Evolutionary conservation across 805 yeast species (phyloP).

Genomic region (Yamadazyma scolyti): DNA sequence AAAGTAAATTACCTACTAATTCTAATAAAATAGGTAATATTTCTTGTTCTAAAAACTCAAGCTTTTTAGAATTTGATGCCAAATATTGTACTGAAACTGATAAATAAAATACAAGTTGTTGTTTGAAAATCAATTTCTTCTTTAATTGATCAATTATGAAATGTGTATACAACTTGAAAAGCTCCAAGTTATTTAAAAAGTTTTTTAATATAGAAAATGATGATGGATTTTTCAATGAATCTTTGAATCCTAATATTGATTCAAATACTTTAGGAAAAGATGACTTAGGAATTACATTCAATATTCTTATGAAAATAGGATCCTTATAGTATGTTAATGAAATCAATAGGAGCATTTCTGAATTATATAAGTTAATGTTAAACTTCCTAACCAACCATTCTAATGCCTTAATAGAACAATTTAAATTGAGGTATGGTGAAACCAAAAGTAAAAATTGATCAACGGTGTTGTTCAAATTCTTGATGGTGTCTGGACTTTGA

Average conservation of each 20-base stretch:
- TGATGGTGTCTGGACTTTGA: conserved; percentile 72
- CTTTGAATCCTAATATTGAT: conserved; percentile 68
- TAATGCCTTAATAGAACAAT: conserved; percentile 74
- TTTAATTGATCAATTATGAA: conserved; percentile 48
- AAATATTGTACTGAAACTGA: conserved; percentile 66
- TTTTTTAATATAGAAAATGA: conserved; percentile 66
- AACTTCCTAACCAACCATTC: conserved; percentile 96
- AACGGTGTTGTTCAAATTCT: conserved; percentile 70
- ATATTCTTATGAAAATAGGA: conserved; percentile 69
- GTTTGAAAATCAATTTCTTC: conserved; percentile 57
- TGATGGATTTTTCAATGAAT: conserved; percentile 61
- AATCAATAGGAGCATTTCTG: conserved; percentile 68
- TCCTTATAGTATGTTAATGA: conserved; percentile 77
- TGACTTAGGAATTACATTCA: conserved; percentile 61
- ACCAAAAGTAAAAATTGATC: conserved; percentile 68
- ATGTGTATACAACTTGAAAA: conserved; percentile 62
- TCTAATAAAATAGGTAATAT: conserved; percentile 57
- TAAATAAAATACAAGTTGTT: conserved; percentile 75
- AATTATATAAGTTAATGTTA: conserved; percentile 75
- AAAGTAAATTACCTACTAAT: conserved; percentile 51
- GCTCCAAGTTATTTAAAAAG: conserved; percentile 60
- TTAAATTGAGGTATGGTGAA: conserved; percentile 72
- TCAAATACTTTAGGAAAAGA: conserved; percentile 73
- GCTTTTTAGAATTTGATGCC: conserved; percentile 53
- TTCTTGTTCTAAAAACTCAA: conserved; percentile 41